Conservation (phyloP, 2,329 filamentous ascomycete species). For the Neonectria ditissima region DNA sequence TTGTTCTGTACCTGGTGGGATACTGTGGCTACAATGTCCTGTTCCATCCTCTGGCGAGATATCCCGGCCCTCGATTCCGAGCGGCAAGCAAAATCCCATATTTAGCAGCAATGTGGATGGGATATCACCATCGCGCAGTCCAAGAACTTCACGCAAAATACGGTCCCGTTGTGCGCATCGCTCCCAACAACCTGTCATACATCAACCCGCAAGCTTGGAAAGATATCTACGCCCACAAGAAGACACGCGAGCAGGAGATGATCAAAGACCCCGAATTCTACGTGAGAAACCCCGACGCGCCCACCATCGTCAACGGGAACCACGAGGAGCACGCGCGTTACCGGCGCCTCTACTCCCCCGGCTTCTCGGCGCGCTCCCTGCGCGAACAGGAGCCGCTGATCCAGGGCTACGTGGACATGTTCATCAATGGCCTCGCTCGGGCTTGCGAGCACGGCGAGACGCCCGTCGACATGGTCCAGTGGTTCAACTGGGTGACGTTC, state of each 20-base stretch:
- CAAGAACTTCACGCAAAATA: slow-evolving; percentile 26
- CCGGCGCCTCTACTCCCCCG: slow-evolving; percentile 25
- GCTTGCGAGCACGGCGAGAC: slow-evolving; percentile 24
- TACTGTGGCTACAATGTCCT: slow-evolving; percentile 18
- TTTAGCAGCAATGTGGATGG: slow-evolving; percentile 9
- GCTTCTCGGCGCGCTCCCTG: slow-evolving; percentile 22
- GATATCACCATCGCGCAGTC: slow-evolving; percentile 11
- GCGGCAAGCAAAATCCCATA: slow-evolving; percentile 23
- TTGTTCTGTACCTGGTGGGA: slow-evolving; percentile 1
- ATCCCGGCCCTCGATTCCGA: slow-evolving; percentile 17
- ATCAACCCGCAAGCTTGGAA: slow-evolving; percentile 29
- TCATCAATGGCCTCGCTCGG: slow-evolving; percentile 7
- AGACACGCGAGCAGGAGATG: slow-evolving; percentile 20
- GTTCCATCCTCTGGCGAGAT: slow-evolving; percentile 23
- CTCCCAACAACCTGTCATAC: slow-evolving; percentile 25
- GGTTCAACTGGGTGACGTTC: slow-evolving; percentile 28
- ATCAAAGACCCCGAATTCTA: slow-evolving; percentile 20
- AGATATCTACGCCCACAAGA: slow-evolving; percentile 27
- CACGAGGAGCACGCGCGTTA: slow-evolving; percentile 25
- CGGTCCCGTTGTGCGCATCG: slow-evolving; percentile 25
- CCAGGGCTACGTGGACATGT: slow-evolving; percentile 17
- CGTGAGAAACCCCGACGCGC: slow-evolving; percentile 20
- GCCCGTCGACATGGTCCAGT: slow-evolving; percentile 21
- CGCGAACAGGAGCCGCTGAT: slow-evolving; percentile 27
- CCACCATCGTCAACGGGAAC: slow-evolving; percentile 23